Percentiles rank a stretch among this genome's conserved stretches.
Conservation (phyloP, 768 basidiomycete species). For the Coprinopsis marcescibilis region DNA sequence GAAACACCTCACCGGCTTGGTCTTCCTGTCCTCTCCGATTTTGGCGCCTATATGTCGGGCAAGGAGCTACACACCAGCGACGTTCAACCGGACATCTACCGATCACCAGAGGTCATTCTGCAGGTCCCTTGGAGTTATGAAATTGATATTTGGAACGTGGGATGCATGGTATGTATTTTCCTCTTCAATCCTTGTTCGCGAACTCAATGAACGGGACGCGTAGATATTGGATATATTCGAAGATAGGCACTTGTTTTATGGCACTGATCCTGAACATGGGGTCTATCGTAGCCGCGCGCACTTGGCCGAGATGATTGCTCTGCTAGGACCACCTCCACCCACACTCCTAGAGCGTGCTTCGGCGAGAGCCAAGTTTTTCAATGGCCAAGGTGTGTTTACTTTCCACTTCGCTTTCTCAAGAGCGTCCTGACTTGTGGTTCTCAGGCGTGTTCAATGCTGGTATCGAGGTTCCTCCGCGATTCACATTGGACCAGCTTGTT, state of each 20-base stretch:
- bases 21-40: slow-evolving; percentile 13
- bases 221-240: slow-evolving; percentile 6
- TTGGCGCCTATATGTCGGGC: slow-evolving; percentile 8
- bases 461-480: background rate
- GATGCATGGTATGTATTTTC: slow-evolving; percentile 9
- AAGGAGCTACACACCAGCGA: slow-evolving; percentile 1
- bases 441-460: background rate
- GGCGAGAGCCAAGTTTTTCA: background rate
- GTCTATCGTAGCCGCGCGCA: slow-evolving; percentile 1
- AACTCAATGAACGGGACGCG: background rate
- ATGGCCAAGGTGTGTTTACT: background rate
- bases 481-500: background rate
- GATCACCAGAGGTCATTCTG: slow-evolving; percentile 15
- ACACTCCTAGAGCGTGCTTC: background rate
- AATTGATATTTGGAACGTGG: slow-evolving; percentile 14
- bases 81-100: slow-evolving; percentile 6
- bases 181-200: background rate
- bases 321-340: slow-evolving; percentile 11
- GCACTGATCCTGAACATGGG: background rate
- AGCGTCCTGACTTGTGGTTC: background rate
- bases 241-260: background rate
- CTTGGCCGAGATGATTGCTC: slow-evolving; percentile 11
- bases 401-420: background rate
- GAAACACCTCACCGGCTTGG: background rate
- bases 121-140: slow-evolving; percentile 11